Evolutionary conservation across 2,329 filamentous ascomycete species (phyloP).

Genomic region (Fonsecaea multimorphosa): DNA sequence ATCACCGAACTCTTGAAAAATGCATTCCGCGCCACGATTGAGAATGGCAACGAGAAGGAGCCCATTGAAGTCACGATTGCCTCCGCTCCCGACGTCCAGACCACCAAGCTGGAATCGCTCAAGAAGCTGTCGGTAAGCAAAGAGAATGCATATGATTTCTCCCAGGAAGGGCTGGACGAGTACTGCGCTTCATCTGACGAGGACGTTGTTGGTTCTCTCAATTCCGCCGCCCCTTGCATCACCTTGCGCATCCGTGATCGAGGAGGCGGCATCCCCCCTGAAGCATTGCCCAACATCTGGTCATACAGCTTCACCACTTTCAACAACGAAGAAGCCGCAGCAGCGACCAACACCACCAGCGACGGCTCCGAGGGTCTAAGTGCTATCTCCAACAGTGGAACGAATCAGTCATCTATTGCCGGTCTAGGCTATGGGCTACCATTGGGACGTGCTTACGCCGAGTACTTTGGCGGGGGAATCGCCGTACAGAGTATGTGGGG

Average conservation of each 20-base stretch:
- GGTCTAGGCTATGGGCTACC: slow-evolving; percentile 93
- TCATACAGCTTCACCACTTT: slow-evolving; percentile 98
- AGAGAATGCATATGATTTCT: slow-evolving; percentile 37
- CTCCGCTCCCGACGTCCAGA: slow-evolving; percentile 62
- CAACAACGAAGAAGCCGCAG: slow-evolving; percentile 65
- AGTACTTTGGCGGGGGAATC: slow-evolving; percentile 97
- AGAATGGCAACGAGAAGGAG: slow-evolving; percentile 77
- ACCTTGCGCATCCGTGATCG: slow-evolving; percentile 94
- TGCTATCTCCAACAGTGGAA: slow-evolving; percentile 73
- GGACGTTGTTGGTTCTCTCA: slow-evolving; percentile 32
- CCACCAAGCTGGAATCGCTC: slow-evolving; percentile 40
- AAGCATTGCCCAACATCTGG: slow-evolving; percentile 87
- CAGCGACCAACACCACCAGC: slow-evolving; percentile 50
- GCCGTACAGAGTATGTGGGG: slow-evolving; percentile 94
- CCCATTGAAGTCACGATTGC: slow-evolving; percentile 93
- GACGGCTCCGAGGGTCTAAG: slow-evolving; percentile 69
- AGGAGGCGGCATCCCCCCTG: slow-evolving; percentile 89
- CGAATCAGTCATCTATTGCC: slow-evolving; percentile 81
- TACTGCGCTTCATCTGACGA: slow-evolving; percentile 37
- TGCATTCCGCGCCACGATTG: slow-evolving; percentile 90
- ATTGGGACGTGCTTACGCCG: slow-evolving; percentile 88
- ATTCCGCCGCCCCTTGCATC: slow-evolving; percentile 73
- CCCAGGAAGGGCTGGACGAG: slow-evolving; percentile 37
- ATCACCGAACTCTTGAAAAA: slow-evolving; percentile 97
- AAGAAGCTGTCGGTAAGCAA: slow-evolving; percentile 35